Evolutionary conservation across 306 rosid species (phyloP).

Genomic region (Urtica urens): DNA sequence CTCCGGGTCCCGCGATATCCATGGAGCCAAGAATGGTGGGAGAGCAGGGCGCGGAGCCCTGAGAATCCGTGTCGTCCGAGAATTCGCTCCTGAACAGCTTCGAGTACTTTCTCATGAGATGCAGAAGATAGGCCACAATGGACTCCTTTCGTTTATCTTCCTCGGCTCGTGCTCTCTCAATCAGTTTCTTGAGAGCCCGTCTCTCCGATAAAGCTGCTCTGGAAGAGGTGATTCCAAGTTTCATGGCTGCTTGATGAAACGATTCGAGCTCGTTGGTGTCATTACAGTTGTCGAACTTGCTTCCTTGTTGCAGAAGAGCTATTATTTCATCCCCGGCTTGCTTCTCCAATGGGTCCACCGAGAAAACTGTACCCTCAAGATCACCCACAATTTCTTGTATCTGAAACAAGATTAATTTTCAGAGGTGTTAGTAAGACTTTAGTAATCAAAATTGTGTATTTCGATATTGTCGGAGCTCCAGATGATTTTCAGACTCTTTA

Average conservation of each 20-base stretch:
- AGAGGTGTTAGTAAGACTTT: slow-evolving; percentile 8
- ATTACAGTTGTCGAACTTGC: slow-evolving; percentile 48
- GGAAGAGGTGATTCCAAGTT: slow-evolving; percentile 87
- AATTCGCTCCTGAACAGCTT: slow-evolving; percentile 86
- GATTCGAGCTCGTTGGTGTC: slow-evolving; percentile 80
- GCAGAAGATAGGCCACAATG: slow-evolving; percentile 79
- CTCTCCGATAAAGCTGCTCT: slow-evolving; percentile 93
- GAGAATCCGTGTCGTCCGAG: slow-evolving; percentile 87
- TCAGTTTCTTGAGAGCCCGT: slow-evolving; percentile 83
- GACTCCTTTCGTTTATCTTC: slow-evolving; percentile 98
- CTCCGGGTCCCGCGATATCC: slow-evolving; percentile 41
- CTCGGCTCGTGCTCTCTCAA: slow-evolving; percentile 83
- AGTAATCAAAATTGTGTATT: too few relatives aligned
- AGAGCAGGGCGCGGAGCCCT: slow-evolving; percentile 94
- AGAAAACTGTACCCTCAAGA: slow-evolving; percentile 43
- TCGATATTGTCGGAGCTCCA: too few relatives aligned
- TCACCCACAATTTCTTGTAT: slow-evolving; percentile 61
- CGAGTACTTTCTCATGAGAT: slow-evolving; percentile 94
- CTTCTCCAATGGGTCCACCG: slow-evolving; percentile 79
- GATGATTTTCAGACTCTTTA: too few relatives aligned
- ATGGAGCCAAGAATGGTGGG: slow-evolving; percentile 67
- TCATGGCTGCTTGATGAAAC: slow-evolving; percentile 88
- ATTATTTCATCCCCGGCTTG: slow-evolving; percentile 79
- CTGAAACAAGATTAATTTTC: slow-evolving; percentile 31
- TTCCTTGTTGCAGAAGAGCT: slow-evolving; percentile 81